These are phyloP conservation scores for Leccinum rimulosum DNA, from an alignment of 768 basidiomycete species.

Conservation along the genomic window DNA sequence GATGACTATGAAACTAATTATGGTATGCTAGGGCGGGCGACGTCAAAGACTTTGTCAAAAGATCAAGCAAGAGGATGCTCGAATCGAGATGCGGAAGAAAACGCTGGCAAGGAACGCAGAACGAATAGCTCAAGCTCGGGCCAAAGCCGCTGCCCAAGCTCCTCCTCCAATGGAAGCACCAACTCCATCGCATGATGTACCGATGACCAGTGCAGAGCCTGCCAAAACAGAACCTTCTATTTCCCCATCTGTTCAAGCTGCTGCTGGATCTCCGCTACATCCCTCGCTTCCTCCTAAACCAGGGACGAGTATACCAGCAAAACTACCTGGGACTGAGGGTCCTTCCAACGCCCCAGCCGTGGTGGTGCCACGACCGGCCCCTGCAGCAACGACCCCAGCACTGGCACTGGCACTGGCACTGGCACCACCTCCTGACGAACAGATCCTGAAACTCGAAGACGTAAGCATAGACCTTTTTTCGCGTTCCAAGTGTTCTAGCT, in stretches of 20 bases:
- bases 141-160: slow-evolving; percentile 36
- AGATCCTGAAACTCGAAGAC: slow-evolving; percentile 61
- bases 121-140: slow-evolving; percentile 38
- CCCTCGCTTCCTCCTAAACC: slow-evolving; percentile 76
- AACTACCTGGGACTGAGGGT: slow-evolving; percentile 33
- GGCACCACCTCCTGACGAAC: slow-evolving; percentile 40
- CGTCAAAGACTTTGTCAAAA: slow-evolving; percentile 74
- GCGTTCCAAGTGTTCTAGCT: slow-evolving; percentile 7
- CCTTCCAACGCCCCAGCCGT: slow-evolving; percentile 22
- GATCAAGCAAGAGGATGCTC: slow-evolving; percentile 61
- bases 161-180: slow-evolving; percentile 21
- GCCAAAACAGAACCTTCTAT: slow-evolving; percentile 19
- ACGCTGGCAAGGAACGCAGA: slow-evolving; percentile 38
- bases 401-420: slow-evolving; percentile 14
- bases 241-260: slow-evolving; percentile 6
- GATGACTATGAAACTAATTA: slow-evolving; percentile 1
- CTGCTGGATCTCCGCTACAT: slow-evolving; percentile 48
- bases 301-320: slow-evolving; percentile 37
- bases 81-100: slow-evolving; percentile 52
- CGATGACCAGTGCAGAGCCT: slow-evolving; percentile 11
- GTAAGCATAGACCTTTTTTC: slow-evolving; percentile 32
- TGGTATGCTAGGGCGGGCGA: slow-evolving; percentile 55
- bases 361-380: slow-evolving; percentile 7
- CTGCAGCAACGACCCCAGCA: slow-evolving; percentile 17
- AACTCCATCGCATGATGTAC: slow-evolving; percentile 18